phyloP scores from a whole-genome alignment of 1,284 basidiomycete genomes.

The Erythrobasidium hasegawianum region DNA sequence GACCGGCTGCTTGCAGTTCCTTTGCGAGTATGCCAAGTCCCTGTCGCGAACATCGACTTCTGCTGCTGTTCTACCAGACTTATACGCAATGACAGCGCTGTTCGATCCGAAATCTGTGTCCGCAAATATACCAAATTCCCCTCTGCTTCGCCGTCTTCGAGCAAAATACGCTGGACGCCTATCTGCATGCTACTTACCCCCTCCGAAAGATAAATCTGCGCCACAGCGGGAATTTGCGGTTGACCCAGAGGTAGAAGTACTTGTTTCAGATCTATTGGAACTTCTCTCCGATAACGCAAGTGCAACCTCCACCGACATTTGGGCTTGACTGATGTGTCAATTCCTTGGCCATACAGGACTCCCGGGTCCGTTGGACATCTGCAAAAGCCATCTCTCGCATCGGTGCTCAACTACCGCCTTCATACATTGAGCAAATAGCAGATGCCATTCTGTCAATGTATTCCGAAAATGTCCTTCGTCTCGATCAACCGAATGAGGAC shows the following conservation, averaged over 20 bases:
- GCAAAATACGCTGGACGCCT: conserved; percentile 17
- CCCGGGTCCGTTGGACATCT: conserved; percentile 88
- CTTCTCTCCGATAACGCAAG: conserved; percentile 75
- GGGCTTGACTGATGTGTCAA: no score
- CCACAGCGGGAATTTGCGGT: conserved; percentile 7
- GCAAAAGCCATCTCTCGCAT: conserved; percentile 90
- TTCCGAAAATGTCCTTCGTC: conserved; percentile 58
- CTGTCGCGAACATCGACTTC: not conserved
- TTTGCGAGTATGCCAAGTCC: conserved; percentile 9
- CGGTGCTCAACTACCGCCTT: conserved; percentile 69
- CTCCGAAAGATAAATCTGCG: not conserved
- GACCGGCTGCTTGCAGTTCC: conserved; percentile 9
- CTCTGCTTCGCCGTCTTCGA: conserved; percentile 13
- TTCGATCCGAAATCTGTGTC: not conserved
- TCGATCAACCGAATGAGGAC: conserved; percentile 62
- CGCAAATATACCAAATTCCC: not conserved
- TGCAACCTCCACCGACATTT: no score
- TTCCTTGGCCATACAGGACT: conserved; percentile 65
- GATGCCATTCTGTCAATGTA: conserved; percentile 71
- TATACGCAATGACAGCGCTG: conserved; percentile 4
- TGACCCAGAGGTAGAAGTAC: conserved; percentile 69
- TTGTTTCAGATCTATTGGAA: conserved; percentile 70
- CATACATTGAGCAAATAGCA: conserved; percentile 73
- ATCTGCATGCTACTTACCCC: conserved; percentile 9
- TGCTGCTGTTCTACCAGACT: not conserved